These are phyloP conservation scores for Erucastrum elatum DNA, from an alignment of 345 rosid species.

Conservation along the genomic window DNA sequence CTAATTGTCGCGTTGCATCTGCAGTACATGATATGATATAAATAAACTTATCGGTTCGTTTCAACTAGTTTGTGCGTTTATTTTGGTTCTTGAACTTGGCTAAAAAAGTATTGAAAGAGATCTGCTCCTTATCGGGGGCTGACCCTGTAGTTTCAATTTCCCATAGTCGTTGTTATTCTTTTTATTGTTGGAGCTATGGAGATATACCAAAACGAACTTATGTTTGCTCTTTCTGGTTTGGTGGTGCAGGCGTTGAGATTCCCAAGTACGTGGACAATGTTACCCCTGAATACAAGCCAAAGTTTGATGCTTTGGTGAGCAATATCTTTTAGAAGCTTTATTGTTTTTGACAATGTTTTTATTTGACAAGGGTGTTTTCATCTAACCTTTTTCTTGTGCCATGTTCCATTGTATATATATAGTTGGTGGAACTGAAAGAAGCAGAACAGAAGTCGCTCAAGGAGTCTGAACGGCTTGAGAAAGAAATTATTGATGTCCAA, in stretches of 20 bases:
- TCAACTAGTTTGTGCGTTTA: not conserved
- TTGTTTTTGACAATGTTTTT: no score
- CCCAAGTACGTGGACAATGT: slow-evolving; percentile 87
- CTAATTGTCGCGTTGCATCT: not conserved
- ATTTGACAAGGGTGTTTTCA: not conserved
- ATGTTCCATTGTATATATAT: not conserved
- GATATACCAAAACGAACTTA: no score
- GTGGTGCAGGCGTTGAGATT: slow-evolving; percentile 73
- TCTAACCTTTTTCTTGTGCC: not conserved
- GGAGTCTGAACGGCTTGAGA: slow-evolving; percentile 80
- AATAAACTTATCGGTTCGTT: not conserved
- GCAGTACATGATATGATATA: not conserved
- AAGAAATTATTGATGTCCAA: slow-evolving; percentile 80
- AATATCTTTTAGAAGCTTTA: not conserved
- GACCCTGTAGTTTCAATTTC: not conserved
- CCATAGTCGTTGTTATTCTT: not conserved
- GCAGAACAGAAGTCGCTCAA: slow-evolving; percentile 81
- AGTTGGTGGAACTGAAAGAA: slow-evolving; percentile 91
- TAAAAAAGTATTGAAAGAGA: not conserved
- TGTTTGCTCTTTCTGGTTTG: not conserved
- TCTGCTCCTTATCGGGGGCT: not conserved
- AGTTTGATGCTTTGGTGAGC: slow-evolving; percentile 87
- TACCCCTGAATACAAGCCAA: slow-evolving; percentile 92
- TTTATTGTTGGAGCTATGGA: not conserved
- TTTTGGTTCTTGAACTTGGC: not conserved